Conservation (phyloP, 1,284 basidiomycete species). For the Boletus austroedulis region DNA sequence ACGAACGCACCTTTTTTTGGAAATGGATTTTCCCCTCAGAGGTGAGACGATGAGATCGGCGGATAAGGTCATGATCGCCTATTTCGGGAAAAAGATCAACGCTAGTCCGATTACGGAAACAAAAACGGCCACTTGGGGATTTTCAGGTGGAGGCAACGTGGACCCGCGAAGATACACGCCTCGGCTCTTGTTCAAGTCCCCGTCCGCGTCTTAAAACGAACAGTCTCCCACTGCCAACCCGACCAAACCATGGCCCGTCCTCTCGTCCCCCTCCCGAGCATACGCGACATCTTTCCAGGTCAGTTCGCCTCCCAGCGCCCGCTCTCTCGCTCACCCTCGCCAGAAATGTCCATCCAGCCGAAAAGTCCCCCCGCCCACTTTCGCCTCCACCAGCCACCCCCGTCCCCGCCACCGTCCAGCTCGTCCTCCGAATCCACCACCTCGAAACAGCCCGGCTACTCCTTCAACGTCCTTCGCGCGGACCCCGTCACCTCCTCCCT, state of each 20-base stretch:
- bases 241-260: constrained; percentile 24
- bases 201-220: constrained; percentile 22
- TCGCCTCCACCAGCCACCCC: constrained; percentile 14
- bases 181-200: constrained; percentile 21
- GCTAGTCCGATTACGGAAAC: constrained; percentile 3
- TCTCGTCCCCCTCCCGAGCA: constrained; percentile 47
- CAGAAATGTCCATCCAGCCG: constrained; percentile 28
- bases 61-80: constrained; percentile 34
- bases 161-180: constrained; percentile 23
- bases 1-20: constrained; percentile 19
- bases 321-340: not conserved
- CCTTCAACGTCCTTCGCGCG: constrained; percentile 44
- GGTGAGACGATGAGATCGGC: constrained; percentile 35
- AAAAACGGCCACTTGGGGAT: not conserved
- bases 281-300: constrained; percentile 59
- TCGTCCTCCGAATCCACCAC: constrained; percentile 31
- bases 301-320: constrained; percentile 3
- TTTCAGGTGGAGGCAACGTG: not conserved
- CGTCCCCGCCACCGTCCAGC: constrained; percentile 31
- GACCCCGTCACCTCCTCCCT: constrained; percentile 43
- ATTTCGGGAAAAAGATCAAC: constrained; percentile 11
- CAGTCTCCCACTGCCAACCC: not conserved
- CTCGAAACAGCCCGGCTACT: constrained; percentile 25
- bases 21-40: constrained; percentile 30
- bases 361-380: not conserved